Evolutionary conservation across 495 filamentous ascomycete genomes (phyloP).

Genomic region (Pseudomonodictys pantanalensis): DNA sequence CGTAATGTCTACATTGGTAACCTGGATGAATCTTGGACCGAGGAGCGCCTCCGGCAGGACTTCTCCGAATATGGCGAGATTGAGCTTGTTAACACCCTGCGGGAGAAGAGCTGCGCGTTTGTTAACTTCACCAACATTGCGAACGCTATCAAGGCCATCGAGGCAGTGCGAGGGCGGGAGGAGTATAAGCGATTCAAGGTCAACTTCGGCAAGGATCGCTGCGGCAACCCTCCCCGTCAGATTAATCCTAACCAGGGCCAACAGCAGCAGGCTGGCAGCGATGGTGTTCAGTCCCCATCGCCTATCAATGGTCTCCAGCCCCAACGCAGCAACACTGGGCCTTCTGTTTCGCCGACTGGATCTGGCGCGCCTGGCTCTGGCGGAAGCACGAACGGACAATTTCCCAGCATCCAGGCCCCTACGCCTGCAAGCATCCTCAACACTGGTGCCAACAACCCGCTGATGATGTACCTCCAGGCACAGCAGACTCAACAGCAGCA

Average conservation of each 20-base stretch:
- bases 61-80: conserved; percentile 98
- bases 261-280: conserved; percentile 41
- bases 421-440: conserved; percentile 73
- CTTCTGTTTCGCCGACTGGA: conserved; percentile 67
- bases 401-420: conserved; percentile 53
- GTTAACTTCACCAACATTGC: conserved; percentile 99
- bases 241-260: conserved; percentile 56
- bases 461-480: conserved; percentile 84
- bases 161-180: conserved; percentile 88
- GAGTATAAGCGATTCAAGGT: conserved; percentile 99
- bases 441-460: conserved; percentile 74
- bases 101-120: conserved; percentile 98
- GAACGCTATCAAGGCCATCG: conserved; percentile 98
- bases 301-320: conserved; percentile 52
- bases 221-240: conserved; percentile 93
- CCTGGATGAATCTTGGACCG: conserved; percentile 92
- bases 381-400: conserved; percentile 52
- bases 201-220: conserved; percentile 98
- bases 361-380: conserved; percentile 54
- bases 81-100: conserved; percentile 91
- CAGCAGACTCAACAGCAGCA: conserved; percentile 54
- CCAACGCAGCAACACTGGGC: conserved; percentile 57
- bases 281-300: conserved; percentile 57
- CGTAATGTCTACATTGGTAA: conserved; percentile 98
- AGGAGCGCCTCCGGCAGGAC: conserved; percentile 92